Percentiles rank a stretch among this genome's conserved stretches.
Conservation (phyloP, 2,329 filamentous ascomycete species). For the Fragosphaeria purpurea region DNA sequence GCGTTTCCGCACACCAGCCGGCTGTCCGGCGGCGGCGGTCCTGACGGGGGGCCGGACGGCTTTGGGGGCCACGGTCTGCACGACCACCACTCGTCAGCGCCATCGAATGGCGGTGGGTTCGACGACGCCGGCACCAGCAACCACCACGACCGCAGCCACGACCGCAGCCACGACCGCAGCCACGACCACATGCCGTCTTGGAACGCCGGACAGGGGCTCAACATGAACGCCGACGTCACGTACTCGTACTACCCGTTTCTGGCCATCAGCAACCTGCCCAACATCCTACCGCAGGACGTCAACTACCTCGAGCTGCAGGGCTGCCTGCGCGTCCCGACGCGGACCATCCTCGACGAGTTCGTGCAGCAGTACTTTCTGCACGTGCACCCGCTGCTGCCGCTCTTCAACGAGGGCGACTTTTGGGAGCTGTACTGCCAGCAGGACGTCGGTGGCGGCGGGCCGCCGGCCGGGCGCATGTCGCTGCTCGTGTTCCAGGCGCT, state of each 20-base stretch:
- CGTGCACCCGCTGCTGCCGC: conserved; percentile 34
- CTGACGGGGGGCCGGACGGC: no score
- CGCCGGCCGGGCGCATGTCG: conserved; percentile 22
- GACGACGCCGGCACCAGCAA: background rate
- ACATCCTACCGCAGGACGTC: conserved; percentile 34
- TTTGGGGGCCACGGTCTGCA: no score
- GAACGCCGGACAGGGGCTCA: conserved; percentile 4
- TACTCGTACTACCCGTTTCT: conserved; percentile 36
- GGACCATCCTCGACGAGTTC: conserved; percentile 34
- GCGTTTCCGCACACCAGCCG: no score
- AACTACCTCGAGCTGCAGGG: conserved; percentile 36
- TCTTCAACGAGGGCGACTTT: conserved; percentile 36
- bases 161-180: background rate
- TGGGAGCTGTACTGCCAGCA: conserved; percentile 32
- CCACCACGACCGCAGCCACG: background rate
- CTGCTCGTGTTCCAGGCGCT: conserved; percentile 37
- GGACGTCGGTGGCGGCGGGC: conserved; percentile 9
- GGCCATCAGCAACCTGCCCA: conserved; percentile 25
- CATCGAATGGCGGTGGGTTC: background rate
- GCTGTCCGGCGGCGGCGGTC: no score
- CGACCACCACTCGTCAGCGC: no score
- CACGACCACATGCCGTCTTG: background rate
- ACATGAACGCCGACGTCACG: conserved; percentile 10
- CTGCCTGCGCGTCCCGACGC: conserved; percentile 34
- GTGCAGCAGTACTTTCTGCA: conserved; percentile 38